Base-by-base conservation (phyloP, 2,329 filamentous ascomycete genomes). In the Claviceps fusiformis region DNA sequence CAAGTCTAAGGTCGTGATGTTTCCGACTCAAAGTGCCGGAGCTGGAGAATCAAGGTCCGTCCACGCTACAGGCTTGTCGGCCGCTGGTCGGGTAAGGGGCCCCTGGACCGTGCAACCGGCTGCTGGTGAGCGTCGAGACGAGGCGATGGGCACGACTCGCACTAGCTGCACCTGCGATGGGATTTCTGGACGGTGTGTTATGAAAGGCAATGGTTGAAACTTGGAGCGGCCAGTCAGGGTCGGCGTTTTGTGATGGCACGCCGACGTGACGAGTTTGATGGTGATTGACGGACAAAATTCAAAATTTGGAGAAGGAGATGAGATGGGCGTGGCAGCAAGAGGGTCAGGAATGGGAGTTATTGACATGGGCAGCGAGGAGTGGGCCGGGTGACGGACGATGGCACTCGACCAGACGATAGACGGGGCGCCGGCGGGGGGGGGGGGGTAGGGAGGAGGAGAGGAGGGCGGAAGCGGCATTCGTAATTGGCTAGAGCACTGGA, bases 311-410 rank as follows among this genome's bases (percentile, higher is more conserved):
- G 45, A 43, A 27, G 6, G 24, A 47, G 45, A 29, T 13, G 27
- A 8, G 15, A 47, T 31, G 24, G 39, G 39, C 37, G 51, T 50
- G 47, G 55, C 39, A 54, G 15, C 50, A 46, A 46, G 45, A 50
- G 54, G 27, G 27, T 4, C 45, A 39, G 49, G 43, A 52, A 54
- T 50, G 51, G 27, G 50, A 27, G n/a, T 52, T 52, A 47, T 47
- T 39, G 35, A 46, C 50, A 51, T 51, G 54, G 43, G 50, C 45
- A 48, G 44, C 5, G 35, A 31, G 50, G 35, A 50, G 31, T 51
- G 53, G 46, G 41, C 43, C 54, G 35, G 44, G 50, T 55, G 45
- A 55, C 45, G 31, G 54, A 49, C 45, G 19, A 50, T 31, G 27
- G 31, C 24, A 24, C 24, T 24, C 24, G 3, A 47, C 27, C 6